Conservation (phyloP, 805 yeast genomes). For the Yamadazyma kitorensis region DNA sequence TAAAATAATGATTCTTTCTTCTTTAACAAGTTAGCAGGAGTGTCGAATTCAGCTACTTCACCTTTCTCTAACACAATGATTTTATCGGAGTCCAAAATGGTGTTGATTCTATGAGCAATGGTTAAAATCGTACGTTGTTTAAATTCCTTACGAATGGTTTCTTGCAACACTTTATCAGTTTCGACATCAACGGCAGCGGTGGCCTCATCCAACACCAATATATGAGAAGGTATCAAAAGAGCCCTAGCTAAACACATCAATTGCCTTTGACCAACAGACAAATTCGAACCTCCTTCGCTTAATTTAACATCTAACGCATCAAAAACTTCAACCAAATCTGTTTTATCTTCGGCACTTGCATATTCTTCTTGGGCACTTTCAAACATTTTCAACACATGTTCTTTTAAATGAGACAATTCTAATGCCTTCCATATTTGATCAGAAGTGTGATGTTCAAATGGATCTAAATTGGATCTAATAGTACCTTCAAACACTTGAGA, state of each 20-base stretch:
- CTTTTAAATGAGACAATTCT: slow-evolving; percentile 42
- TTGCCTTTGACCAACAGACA: slow-evolving; percentile 53
- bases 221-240: slow-evolving; percentile 53
- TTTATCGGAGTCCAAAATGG: slow-evolving; percentile 77
- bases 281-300: slow-evolving; percentile 46
- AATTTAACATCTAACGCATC: slow-evolving; percentile 33
- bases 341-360: slow-evolving; percentile 14
- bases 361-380: slow-evolving; percentile 28
- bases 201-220: slow-evolving; percentile 78
- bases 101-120: slow-evolving; percentile 81
- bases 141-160: slow-evolving; percentile 73
- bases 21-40: slow-evolving; percentile 64
- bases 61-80: slow-evolving; percentile 78
- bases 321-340: slow-evolving; percentile 17
- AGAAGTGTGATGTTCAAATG: slow-evolving; percentile 32
- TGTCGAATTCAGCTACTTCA: slow-evolving; percentile 70
- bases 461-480: slow-evolving; percentile 40
- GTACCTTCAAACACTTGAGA: slow-evolving; percentile 46
- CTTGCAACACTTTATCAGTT: slow-evolving; percentile 74
- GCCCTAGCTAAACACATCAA: slow-evolving; percentile 81
- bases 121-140: slow-evolving; percentile 76
- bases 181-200: slow-evolving; percentile 89
- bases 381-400: slow-evolving; percentile 38
- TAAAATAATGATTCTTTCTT: slow-evolving; percentile 71
- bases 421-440: slow-evolving; percentile 42